Percentiles rank a stretch among this genome's conserved stretches.
phyloP scores from a whole-genome alignment of 73 alveolate genomes.

The Tetrahymena malaccensis region DNA sequence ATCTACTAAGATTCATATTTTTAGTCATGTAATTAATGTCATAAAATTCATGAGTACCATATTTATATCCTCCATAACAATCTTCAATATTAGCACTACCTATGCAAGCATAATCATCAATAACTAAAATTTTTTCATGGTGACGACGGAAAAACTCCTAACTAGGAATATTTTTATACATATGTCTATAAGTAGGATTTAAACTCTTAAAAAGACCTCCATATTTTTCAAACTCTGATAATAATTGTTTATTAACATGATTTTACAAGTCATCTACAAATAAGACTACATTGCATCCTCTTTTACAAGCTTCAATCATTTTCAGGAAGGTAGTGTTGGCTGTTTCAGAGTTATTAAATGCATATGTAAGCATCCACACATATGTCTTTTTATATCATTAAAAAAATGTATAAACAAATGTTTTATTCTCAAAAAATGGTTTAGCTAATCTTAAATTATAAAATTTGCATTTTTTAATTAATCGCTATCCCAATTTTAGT shows the following conservation, averaged over 20 bases:
- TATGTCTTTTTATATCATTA: not conserved
- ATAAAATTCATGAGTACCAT: conserved; percentile 28
- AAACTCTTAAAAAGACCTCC: conserved; percentile 17
- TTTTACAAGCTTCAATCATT: conserved; percentile 23
- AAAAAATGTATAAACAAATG: not conserved
- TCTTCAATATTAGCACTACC: conserved; percentile 45
- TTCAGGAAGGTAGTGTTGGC: conserved; percentile 8
- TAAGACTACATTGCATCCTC: conserved; percentile 39
- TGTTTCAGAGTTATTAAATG: not conserved
- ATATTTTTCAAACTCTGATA: not conserved
- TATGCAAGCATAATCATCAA: conserved; percentile 40
- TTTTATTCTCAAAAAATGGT: not conserved
- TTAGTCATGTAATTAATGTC: conserved; percentile 25
- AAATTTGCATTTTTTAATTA: not conserved
- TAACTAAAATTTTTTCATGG: conserved; percentile 39
- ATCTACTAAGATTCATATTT: not conserved
- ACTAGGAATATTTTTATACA: not conserved
- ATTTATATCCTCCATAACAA: conserved; percentile 27
- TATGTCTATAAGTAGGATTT: conserved; percentile 22
- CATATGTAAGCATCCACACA: conserved; percentile 25
- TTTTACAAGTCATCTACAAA: conserved; percentile 13
- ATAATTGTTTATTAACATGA: not conserved
- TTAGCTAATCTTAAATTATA: not conserved
- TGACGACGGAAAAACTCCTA: conserved; percentile 21
- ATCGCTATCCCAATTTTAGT: not conserved